Percentiles rank a stretch among this genome's conserved stretches.
These are phyloP conservation scores for Coccomyxa subellipsoidea DNA, from an alignment of 163 green algal species.

Conservation along the genomic window DNA sequence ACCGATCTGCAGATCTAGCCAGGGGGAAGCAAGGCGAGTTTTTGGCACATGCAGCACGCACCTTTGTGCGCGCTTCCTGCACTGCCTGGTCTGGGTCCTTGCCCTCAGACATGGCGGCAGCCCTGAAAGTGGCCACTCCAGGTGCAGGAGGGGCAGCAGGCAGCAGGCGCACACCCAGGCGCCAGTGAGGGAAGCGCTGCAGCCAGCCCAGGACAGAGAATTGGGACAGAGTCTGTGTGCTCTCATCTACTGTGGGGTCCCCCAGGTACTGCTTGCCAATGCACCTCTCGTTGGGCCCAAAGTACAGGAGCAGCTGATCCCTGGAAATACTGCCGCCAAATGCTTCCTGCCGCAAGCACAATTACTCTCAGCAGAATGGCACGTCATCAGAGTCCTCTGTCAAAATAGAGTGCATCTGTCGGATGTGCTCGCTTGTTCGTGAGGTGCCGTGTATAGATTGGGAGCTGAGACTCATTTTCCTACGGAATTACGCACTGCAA, in stretches of 20 bases:
- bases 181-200: constrained; percentile 52
- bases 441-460: background rate
- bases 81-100: constrained; percentile 49
- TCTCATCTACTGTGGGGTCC: constrained; percentile 52
- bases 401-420: background rate
- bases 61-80: constrained; percentile 30
- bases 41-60: too few species aligned
- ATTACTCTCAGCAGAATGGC: background rate
- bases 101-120: constrained; percentile 41
- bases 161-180: constrained; percentile 32
- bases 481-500: background rate
- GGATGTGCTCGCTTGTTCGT: background rate
- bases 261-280: constrained; percentile 40
- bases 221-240: constrained; percentile 23
- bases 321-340: constrained; percentile 29
- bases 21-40: background rate
- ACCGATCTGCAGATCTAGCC: background rate
- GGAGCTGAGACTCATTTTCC: background rate
- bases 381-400: background rate
- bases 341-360: constrained; percentile 15
- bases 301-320: constrained; percentile 44
- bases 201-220: constrained; percentile 50
- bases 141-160: constrained; percentile 33
- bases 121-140: constrained; percentile 39
- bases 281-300: constrained; percentile 42